Evolutionary conservation across 1,284 basidiomycete species (phyloP), one percentile per base, ranked within the genome.

Genomic region (Marasmius tenuissimus): DNA sequence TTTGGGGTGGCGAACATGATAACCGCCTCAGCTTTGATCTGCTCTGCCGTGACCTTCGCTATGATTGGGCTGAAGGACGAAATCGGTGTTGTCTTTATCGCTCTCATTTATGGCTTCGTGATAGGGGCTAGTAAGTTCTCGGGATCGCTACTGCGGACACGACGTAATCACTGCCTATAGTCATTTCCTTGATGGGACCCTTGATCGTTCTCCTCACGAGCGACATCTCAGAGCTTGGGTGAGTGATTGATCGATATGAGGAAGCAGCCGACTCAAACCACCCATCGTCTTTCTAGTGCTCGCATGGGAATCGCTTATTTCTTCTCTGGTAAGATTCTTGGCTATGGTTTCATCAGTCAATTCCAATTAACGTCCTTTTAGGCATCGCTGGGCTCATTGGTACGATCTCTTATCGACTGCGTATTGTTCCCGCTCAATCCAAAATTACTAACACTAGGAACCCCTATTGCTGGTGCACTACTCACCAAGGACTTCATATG

Each of bases 91-190:
- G 65, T 73, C 9, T 45, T 68, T 0, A 61, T 77, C 37, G 71
- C 68, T 1, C 59, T 75, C 14, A 48, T 74, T 0, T 78, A 74
- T 58, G 74, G 74, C 9, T 69, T 72, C 57, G 69, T 70, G 34
- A 61, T 69, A 6, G 74, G 74, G 9, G 56, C 65, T 3, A 71
- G 71, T 72, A 53, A 56, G 68, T 59, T 18, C 8, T 45, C 20
- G 18, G n/a, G 60, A 34, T 52, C 14, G 12, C 16, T 14, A 22
- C 39, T 18, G 8, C 34, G 47, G 34, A n/a, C 18, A 40, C 37
- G 20, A 42, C 27, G 49, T 27, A 4, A 18, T 51, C 40, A 61
- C 37, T 12, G 14, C 37, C 42, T 9, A 27, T 20, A 69, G 68
- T 60, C 35, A 22, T 65, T 2, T 58, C 64, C 8, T 54, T 68